Evolutionary conservation across 2,329 filamentous ascomycete species (phyloP).

Genomic region (Neonectria faginata): DNA sequence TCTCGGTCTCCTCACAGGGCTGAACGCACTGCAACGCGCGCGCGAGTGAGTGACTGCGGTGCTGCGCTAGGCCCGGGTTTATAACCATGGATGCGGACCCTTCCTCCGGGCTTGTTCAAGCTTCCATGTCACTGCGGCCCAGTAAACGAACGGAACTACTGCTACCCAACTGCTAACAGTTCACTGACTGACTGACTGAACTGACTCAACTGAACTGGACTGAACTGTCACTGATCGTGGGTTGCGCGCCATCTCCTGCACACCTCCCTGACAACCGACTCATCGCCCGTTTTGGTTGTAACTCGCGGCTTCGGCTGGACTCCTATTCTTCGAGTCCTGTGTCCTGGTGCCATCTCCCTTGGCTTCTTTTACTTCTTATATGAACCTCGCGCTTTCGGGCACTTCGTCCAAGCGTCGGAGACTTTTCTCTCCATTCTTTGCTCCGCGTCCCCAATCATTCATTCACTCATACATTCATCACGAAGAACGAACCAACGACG

Average conservation of each 20-base stretch:
- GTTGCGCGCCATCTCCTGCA: constrained; percentile 8
- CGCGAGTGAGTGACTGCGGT: neutral
- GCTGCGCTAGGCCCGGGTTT: constrained; percentile 26
- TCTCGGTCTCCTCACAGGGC: constrained; percentile 32
- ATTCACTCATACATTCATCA: neutral
- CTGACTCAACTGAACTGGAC: no score
- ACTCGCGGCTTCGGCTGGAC: constrained; percentile 4
- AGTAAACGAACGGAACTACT: neutral
- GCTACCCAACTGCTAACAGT: constrained; percentile 21
- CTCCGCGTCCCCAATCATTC: constrained; percentile 7
- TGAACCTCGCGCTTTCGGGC: constrained; percentile 23
- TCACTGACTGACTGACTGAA: neutral
- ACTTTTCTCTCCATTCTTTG: constrained; percentile 16
- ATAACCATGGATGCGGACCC: constrained; percentile 19
- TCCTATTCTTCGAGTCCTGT: neutral
- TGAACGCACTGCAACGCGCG: constrained; percentile 27
- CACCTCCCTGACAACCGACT: neutral
- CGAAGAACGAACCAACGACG: neutral
- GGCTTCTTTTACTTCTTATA: constrained; percentile 21
- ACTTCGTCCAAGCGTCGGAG: constrained; percentile 23
- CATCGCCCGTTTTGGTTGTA: constrained; percentile 19
- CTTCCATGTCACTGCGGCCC: neutral
- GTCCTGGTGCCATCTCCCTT: no score
- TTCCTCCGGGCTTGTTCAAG: constrained; percentile 14
- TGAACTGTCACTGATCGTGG: constrained; percentile 14